Conservation (phyloP, 1,284 basidiomycete genomes). For the Golubevia sp. region DNA sequence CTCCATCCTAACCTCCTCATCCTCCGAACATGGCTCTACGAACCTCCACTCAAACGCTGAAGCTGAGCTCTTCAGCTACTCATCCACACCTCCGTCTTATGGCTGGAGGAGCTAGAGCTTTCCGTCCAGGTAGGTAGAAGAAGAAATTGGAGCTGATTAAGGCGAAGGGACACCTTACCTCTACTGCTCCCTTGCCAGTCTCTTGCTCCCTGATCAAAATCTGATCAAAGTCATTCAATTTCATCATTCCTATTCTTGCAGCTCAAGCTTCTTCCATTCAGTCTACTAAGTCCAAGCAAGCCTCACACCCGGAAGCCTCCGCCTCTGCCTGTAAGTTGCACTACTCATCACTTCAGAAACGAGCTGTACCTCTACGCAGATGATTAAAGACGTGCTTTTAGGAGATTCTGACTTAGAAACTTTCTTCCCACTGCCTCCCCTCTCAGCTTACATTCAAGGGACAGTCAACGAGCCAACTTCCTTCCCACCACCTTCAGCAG, state of each 20-base stretch:
- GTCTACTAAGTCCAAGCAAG: neutral
- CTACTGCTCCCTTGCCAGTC: neutral
- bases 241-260: slow-evolving; percentile 1
- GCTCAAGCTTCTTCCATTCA: neutral
- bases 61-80: slow-evolving; percentile 29
- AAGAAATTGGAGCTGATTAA: slow-evolving; percentile 27
- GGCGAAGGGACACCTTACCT: neutral
- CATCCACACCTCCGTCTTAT: slow-evolving; percentile 42
- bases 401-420: neutral
- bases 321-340: neutral
- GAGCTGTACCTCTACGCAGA: too few relatives aligned
- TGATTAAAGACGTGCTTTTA: neutral
- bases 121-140: slow-evolving; percentile 22
- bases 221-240: neutral
- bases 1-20: too few relatives aligned
- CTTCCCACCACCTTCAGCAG: slow-evolving; percentile 73
- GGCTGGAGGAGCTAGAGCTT: slow-evolving; percentile 32
- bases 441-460: slow-evolving; percentile 82
- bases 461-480: slow-evolving; percentile 93
- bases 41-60: slow-evolving; percentile 19
- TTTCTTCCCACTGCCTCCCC: neutral
- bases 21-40: too few relatives aligned
- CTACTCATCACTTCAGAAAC: too few relatives aligned
- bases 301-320: slow-evolving; percentile 4
- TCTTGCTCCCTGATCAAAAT: neutral